Evolutionary conservation across 2,329 filamentous ascomycete species (phyloP).

Genomic region (Xylogone sp.): DNA sequence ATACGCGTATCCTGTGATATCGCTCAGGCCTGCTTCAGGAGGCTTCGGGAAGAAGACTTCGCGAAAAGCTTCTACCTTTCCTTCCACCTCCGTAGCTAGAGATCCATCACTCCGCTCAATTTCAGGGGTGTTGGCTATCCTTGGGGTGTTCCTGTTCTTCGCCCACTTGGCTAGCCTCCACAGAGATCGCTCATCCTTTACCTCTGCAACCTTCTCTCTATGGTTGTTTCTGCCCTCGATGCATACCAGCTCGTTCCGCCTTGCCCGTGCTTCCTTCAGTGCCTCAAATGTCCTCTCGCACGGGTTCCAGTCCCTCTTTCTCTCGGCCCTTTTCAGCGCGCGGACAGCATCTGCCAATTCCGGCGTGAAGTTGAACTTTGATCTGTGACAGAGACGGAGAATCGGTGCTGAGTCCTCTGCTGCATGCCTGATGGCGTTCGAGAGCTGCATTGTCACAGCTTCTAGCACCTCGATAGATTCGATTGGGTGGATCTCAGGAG

Average conservation of each 20-base stretch:
- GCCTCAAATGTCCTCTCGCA: constrained; percentile 3
- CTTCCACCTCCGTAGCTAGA: constrained; percentile 12
- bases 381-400: no score
- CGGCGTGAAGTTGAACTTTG: no score
- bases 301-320: neutral
- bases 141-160: constrained; percentile 2
- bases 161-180: constrained; percentile 14
- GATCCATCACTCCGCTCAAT: neutral
- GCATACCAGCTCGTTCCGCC: neutral
- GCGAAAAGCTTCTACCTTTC: constrained; percentile 13
- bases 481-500: no score
- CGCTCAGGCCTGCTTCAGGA: constrained; percentile 10
- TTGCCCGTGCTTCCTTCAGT: neutral
- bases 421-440: no score
- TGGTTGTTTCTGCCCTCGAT: neutral
- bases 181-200: constrained; percentile 20
- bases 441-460: no score
- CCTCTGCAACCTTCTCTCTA: constrained; percentile 2
- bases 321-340: no score
- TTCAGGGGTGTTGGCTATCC: constrained; percentile 1
- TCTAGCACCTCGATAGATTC: no score
- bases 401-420: no score
- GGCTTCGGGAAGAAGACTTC: constrained; percentile 17
- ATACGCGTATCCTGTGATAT: constrained; percentile 6
- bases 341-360: no score